Conservation (phyloP, 768 basidiomycete species). For the Dacryopinax primogenitus region DNA sequence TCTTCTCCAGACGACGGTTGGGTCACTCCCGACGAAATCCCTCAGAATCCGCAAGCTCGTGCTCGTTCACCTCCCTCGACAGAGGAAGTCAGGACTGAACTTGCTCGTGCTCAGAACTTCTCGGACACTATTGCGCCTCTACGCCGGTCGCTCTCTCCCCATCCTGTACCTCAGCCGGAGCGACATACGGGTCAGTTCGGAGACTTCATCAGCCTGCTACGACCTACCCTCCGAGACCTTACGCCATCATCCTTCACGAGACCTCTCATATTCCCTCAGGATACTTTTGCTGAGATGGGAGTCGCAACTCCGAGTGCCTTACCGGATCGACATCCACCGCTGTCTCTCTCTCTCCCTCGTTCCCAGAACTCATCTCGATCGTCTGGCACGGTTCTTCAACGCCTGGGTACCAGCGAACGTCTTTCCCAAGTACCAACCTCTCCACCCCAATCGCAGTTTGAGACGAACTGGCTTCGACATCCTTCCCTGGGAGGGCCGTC, state of each 20-base stretch:
- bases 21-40: constrained; percentile 1
- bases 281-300: not conserved
- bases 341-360: not conserved
- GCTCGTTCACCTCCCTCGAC: constrained; percentile 3
- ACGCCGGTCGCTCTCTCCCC: not conserved
- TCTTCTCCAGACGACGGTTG: not conserved
- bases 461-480: not conserved
- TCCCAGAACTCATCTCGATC: constrained; percentile 1
- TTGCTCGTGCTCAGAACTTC: not conserved
- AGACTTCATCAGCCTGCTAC: not conserved
- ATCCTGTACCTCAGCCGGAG: not conserved
- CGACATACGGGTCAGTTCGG: not conserved
- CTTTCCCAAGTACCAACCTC: not conserved
- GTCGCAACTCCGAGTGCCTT: not conserved
- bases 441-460: not conserved
- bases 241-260: not conserved
- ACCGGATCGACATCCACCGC: not conserved
- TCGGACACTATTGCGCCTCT: not conserved
- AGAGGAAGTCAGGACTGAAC: not conserved
- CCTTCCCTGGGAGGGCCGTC: not conserved
- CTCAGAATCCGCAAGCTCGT: not conserved
- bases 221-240: not conserved
- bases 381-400: not conserved
- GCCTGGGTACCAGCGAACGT: not conserved
- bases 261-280: not conserved